Evolutionary conservation across 2,329 filamentous ascomycete species (phyloP).

Genomic region (Apiospora kogelbergensis): DNA sequence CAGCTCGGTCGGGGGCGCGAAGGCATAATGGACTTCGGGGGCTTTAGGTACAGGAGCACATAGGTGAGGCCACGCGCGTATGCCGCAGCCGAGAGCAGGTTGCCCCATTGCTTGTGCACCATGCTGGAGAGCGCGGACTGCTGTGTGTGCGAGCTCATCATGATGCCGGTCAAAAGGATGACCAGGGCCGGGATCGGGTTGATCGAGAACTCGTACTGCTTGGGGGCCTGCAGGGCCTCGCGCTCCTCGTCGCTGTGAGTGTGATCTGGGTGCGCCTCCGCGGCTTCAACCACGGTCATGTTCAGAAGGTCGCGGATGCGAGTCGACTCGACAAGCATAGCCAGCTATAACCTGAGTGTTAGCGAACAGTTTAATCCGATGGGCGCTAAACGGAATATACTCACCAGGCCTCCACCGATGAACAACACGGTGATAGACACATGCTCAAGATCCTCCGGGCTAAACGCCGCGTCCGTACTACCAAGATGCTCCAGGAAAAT

Average conservation of each 20-base stretch:
- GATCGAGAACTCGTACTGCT: conserved; percentile 71
- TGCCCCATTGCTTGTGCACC: conserved; percentile 94
- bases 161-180: conserved; percentile 82
- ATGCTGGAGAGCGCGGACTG: conserved; percentile 80
- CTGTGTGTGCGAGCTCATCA: conserved; percentile 95
- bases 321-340: conserved; percentile 79
- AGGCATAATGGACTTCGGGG: conserved; percentile 76
- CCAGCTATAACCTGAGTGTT: conserved; percentile 20
- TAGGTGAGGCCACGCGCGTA: conserved; percentile 80
- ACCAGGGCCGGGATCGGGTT: conserved; percentile 88
- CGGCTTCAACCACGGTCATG: conserved; percentile 42
- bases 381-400: conserved; percentile 29
- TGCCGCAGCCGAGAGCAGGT: conserved; percentile 77
- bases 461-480: conserved; percentile 70
- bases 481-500: conserved; percentile 90
- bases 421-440: conserved; percentile 91
- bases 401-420: conserved; percentile 84
- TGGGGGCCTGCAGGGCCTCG: conserved; percentile 57
- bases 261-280: conserved; percentile 29
- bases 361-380: neutral
- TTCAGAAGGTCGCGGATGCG: conserved; percentile 68
- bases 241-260: conserved; percentile 44
- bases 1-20: conserved; percentile 90
- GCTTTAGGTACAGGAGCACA: conserved; percentile 73
- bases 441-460: conserved; percentile 82